A percentile compares a stretch with the other conserved stretches of the same genome.
phyloP scores from a whole-genome alignment of 2,329 filamentous ascomycete genomes.

The Metarhizium rileyi region DNA sequence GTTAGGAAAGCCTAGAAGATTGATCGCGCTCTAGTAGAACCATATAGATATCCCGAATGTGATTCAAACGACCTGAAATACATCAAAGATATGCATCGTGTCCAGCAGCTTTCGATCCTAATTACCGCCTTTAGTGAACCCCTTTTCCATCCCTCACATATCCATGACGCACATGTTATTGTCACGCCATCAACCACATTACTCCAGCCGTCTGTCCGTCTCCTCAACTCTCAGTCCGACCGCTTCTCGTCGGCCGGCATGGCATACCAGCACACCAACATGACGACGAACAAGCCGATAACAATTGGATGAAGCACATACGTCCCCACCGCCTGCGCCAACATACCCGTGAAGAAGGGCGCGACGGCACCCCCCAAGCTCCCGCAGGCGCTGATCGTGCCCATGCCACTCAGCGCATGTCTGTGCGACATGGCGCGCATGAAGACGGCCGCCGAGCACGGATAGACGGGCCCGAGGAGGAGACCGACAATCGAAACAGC shows the following conservation, averaged over 20 bases:
- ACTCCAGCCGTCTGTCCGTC: not conserved
- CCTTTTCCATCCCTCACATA: not conserved
- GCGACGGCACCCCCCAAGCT: constrained; percentile 59
- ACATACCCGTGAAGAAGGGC: constrained; percentile 54
- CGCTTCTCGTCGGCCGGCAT: constrained; percentile 50
- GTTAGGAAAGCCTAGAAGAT: too few species aligned
- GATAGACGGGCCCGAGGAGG: constrained; percentile 70
- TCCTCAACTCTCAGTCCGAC: constrained; percentile 45
- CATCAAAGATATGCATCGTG: not conserved
- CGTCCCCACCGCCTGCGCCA: constrained; percentile 52
- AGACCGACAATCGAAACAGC: constrained; percentile 62
- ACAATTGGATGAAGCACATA: constrained; percentile 60
- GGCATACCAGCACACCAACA: constrained; percentile 55
- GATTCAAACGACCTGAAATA: not conserved
- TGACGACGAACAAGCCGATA: constrained; percentile 53
- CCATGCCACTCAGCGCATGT: constrained; percentile 53
- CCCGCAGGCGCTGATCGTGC: constrained; percentile 60
- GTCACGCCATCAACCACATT: not conserved
- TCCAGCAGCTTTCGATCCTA: not conserved
- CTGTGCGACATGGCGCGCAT: constrained; percentile 47
- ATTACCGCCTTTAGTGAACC: too few species aligned
- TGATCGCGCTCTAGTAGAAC: not conserved
- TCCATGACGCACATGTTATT: too few species aligned
- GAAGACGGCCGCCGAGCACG: constrained; percentile 58
- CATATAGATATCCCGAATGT: not conserved